A percentile compares a stretch with the other conserved stretches of the same genome.
These are phyloP conservation scores for Diaporthe batatas DNA, from an alignment of 2,329 filamentous ascomycete genomes.

Conservation along the genomic window DNA sequence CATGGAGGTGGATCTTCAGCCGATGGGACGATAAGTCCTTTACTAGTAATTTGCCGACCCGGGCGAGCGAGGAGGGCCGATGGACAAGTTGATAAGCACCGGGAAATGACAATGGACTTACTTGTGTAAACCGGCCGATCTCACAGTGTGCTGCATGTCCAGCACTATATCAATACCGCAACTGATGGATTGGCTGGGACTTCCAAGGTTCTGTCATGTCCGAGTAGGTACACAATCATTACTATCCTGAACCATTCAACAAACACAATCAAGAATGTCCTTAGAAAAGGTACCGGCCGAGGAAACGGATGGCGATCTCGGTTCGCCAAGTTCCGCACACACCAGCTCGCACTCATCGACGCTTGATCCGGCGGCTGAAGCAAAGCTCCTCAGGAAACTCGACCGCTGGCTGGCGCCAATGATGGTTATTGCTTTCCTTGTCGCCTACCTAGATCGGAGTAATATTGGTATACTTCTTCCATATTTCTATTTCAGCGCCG, in stretches of 20 bases:
- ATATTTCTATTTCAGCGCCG: not conserved
- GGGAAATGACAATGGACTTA: not conserved
- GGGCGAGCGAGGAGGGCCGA: not conserved
- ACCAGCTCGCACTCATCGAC: not conserved
- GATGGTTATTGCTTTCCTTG: slow-evolving; percentile 77
- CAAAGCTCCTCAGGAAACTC: slow-evolving; percentile 72
- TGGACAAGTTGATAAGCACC: not conserved
- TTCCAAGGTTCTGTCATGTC: not conserved
- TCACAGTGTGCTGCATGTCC: not conserved
- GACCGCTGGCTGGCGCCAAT: slow-evolving; percentile 75
- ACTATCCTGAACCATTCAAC: not conserved
- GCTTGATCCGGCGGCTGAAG: slow-evolving; percentile 54
- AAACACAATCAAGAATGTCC: not conserved
- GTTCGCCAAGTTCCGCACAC: not conserved
- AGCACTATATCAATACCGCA: not conserved
- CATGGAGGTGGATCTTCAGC: slow-evolving; percentile 1
- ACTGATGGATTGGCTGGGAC: not conserved
- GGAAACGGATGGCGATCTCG: not conserved
- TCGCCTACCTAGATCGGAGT: slow-evolving; percentile 80
- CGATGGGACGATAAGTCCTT: not conserved
- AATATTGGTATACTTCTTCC: slow-evolving; percentile 68
- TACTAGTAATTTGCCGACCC: slow-evolving; percentile 9
- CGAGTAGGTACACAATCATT: not conserved
- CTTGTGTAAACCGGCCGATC: not conserved
- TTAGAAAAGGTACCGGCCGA: slow-evolving; percentile 10